phyloP scores from a whole-genome alignment of 2,329 filamentous ascomycete species.

The Amylocarpus encephaloides region DNA sequence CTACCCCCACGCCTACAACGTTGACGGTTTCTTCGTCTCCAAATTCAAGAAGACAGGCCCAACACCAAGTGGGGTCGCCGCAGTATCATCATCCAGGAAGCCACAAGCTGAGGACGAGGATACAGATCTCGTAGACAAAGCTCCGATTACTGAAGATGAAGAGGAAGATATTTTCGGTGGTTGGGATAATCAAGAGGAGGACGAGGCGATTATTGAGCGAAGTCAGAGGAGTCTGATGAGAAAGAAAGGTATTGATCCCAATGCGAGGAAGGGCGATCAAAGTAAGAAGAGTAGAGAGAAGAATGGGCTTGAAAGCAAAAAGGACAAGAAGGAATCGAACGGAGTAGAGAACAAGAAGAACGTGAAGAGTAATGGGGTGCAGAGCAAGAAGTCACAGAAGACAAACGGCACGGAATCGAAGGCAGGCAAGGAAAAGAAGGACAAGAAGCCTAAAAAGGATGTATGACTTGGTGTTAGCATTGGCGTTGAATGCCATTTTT shows the following conservation, averaged over 20 bases:
- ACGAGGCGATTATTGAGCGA: constrained; percentile 63
- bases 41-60: constrained; percentile 93
- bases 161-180: constrained; percentile 57
- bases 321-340: constrained; percentile 3
- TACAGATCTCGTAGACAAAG: constrained; percentile 52
- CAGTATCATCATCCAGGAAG: constrained; percentile 17
- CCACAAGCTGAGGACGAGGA: constrained; percentile 39
- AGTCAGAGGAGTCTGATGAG: constrained; percentile 69
- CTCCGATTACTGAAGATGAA: constrained; percentile 42
- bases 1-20: constrained; percentile 88
- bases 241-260: constrained; percentile 67
- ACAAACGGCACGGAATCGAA: background rate
- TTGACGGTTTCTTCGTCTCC: constrained; percentile 96
- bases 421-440: background rate
- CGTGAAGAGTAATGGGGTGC: background rate
- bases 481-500: background rate
- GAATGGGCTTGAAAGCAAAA: too few relatives aligned
- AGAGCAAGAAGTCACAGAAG: background rate
- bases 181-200: constrained; percentile 70
- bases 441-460: background rate
- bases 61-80: constrained; percentile 43
- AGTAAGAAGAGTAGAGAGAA: constrained; percentile 13
- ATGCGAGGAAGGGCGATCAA: constrained; percentile 39
- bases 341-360: constrained; percentile 3
- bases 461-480: background rate